Conservation (phyloP, 2,329 filamentous ascomycete species). For the Calonectria leucothoes region DNA sequence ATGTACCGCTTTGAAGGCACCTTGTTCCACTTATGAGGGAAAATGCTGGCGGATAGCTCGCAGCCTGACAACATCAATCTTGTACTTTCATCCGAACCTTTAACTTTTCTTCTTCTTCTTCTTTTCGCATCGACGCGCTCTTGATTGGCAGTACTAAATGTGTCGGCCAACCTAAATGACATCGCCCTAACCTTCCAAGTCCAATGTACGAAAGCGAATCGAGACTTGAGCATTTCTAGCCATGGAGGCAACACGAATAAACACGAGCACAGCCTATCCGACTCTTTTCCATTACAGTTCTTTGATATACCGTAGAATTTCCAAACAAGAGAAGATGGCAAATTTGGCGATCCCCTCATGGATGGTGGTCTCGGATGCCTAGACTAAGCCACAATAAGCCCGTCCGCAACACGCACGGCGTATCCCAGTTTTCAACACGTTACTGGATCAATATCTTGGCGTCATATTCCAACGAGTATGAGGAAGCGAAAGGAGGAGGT, state of each 20-base stretch:
- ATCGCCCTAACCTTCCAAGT: not conserved
- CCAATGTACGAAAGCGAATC: not conserved
- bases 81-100: not conserved
- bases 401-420: not conserved
- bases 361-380: not conserved
- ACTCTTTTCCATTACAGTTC: not conserved
- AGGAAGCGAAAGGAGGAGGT: not conserved
- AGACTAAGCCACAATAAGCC: not conserved
- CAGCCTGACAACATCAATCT: not conserved
- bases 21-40: not conserved
- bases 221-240: not conserved
- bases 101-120: too few species aligned
- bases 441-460: not conserved
- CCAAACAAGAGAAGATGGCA: not conserved
- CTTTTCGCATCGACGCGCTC: not conserved
- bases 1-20: not conserved
- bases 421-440: not conserved
- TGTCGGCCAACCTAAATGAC: not conserved
- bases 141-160: not conserved
- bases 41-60: not conserved
- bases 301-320: not conserved
- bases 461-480: not conserved
- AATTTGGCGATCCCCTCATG: not conserved
- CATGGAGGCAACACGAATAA: not conserved
- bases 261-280: not conserved